A percentile compares a stretch with the other conserved stretches of the same genome.
phyloP scores from a whole-genome alignment of 1,284 basidiomycete species.

The Fomes fomentarius region DNA sequence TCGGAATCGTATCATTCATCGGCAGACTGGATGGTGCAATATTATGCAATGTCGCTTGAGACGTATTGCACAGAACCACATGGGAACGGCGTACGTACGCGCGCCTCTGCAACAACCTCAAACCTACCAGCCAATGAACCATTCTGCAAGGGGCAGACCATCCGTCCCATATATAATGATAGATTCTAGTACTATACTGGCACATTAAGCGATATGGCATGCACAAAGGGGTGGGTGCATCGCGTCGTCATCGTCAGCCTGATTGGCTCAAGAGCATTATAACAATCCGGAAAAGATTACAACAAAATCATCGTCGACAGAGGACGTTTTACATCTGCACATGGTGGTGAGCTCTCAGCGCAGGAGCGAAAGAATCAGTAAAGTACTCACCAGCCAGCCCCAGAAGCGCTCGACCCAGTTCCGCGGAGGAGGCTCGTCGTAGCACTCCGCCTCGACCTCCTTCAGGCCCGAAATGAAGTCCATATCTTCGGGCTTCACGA shows the following conservation, averaged over 20 bases:
- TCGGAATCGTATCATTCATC: too few relatives aligned
- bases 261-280: slow-evolving; percentile 14
- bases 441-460: slow-evolving; percentile 73
- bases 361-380: neutral
- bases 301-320: neutral
- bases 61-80: too few relatives aligned
- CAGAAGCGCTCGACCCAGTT: slow-evolving; percentile 72
- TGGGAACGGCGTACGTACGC: neutral
- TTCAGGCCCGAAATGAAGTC: slow-evolving; percentile 77
- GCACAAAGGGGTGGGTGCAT: neutral
- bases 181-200: neutral
- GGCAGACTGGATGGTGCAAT: too few relatives aligned
- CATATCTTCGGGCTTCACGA: slow-evolving; percentile 63
- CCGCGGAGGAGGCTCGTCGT: slow-evolving; percentile 72
- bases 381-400: slow-evolving; percentile 67
- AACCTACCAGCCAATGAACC: too few relatives aligned
- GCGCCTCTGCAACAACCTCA: too few relatives aligned
- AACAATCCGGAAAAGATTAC: neutral
- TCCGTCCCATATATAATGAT: neutral
- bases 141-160: too few relatives aligned
- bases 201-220: neutral
- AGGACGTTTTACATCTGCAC: slow-evolving; percentile 22
- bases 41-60: too few relatives aligned
- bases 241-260: neutral
- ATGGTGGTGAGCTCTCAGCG: neutral